Evolutionary conservation across 306 rosid genomes (phyloP), one percentile per base, ranked within the genome.

Genomic region (Potentilla sterilis): DNA sequence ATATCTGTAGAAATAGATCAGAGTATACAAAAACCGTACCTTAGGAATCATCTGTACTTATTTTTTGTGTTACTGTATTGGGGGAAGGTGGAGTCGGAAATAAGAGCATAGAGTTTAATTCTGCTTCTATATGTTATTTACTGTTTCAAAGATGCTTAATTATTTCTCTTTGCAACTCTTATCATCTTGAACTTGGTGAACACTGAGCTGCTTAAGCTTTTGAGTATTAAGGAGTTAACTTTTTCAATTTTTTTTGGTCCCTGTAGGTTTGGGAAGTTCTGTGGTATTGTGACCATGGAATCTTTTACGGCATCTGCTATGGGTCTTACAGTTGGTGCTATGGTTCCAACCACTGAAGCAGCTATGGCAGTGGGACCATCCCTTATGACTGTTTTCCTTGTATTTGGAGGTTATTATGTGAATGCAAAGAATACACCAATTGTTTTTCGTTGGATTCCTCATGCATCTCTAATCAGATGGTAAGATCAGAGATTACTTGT

Each of bases 281-380:
- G 98, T 85, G 96, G 97, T 75, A 87, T 92, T 40, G 87, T 94
- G 67, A 94, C 93, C 2, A 64, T 83, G 57, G 98, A 94, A 85
- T 94, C 95, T 78, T 90, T 94, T 85, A 89, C 98, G 69, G 97
- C 98, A 49, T 92, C 98, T 72, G 97, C 98, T 8, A 92, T 94
- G 98, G 98, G 97, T 77, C 96, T 94, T 55, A 86, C 96, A 16
- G 96, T 94, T 77, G 98, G 97, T 80, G 96, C 98, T 48, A 88
- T 92, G 97, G 98, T 87, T 85, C 95, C 98, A 73, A 92, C 87
- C 72, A 88, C 95, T 58, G 96, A 94, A 88, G 96, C 98, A 72
- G 97, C 97, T 65, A 85, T 94, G 95, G 96, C 92, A 24, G 96
- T 95, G 75, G 98, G 97, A 21, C 98, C 97, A 41, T 90, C 97